Conservation (phyloP, 1,284 basidiomycete species). For the Fomitiporia mediterranea region DNA sequence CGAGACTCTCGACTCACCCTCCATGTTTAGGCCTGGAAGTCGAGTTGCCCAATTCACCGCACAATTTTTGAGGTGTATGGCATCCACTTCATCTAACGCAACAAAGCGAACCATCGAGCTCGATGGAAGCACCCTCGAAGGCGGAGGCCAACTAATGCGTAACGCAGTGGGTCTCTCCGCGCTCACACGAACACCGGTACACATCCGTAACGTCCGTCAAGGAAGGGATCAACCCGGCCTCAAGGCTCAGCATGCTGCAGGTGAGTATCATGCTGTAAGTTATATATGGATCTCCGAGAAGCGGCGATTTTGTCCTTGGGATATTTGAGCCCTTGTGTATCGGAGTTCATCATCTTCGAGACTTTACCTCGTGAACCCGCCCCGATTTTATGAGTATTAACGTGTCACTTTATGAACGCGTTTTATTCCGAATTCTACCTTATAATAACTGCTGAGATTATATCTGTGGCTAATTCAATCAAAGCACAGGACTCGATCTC, state of each 20-base stretch:
- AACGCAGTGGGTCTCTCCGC: conserved; percentile 60
- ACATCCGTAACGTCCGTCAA: conserved; percentile 54
- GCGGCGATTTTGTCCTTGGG: too few species aligned
- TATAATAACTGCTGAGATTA: too few species aligned
- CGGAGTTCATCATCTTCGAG: too few species aligned
- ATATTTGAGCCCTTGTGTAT: too few species aligned
- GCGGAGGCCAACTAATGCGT: conserved; percentile 69
- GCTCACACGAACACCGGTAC: conserved; percentile 51
- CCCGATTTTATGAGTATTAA: too few species aligned
- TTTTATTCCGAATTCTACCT: too few species aligned
- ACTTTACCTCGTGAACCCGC: too few species aligned
- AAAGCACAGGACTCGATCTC: conserved; percentile 50
- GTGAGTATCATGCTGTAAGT: too few species aligned
- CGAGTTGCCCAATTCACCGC: not conserved
- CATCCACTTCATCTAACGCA: not conserved
- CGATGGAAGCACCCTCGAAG: conserved; percentile 47
- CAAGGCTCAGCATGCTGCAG: conserved; percentile 64
- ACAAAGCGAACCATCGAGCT: conserved; percentile 22
- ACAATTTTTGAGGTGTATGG: not conserved
- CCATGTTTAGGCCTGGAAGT: not conserved
- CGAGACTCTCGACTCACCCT: not conserved
- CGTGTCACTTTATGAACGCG: too few species aligned
- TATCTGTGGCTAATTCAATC: not conserved
- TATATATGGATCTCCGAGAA: too few species aligned
- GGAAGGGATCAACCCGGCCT: conserved; percentile 55